Base-by-base conservation (phyloP, 2,329 filamentous ascomycete genomes). In the Mariannaea sp. region DNA sequence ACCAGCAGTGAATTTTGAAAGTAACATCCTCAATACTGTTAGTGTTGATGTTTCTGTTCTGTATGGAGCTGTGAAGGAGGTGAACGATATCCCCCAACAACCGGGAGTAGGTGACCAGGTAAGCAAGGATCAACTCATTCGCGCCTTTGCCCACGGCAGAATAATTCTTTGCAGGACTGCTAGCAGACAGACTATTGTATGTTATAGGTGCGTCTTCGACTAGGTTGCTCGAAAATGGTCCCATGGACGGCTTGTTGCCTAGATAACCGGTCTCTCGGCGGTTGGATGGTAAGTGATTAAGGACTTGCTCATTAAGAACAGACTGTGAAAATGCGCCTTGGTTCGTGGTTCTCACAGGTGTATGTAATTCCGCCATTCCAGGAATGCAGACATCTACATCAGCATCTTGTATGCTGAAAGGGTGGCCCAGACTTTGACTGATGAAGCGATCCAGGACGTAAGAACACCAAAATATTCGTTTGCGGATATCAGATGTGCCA, bases 401-500 rank as follows among this genome's bases (percentile, higher is more conserved):
- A 1, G 65, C 62, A 39, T 75, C 71, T 14, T 69, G 65, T 3
- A 75, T 63, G 2, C 66, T 66, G 4, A 69, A 60, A 1, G 72
- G 72, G 22, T 73, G 69, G 2, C 73, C 72, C 1, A 75, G 54
- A 2, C 68, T 64, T 47, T 73, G 70, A 16, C 67, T 70, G 10
- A 74, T 61, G 20, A 70, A 70, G 1, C 71, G 62, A 40, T 75
- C 73, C 1, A 75, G 53, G 1, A 72, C 66, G 39, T 75, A 75
- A 1, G 69, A 65, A 40, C 68, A 71, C 73, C 73, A 76, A 38
- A 75, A 69, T 5, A 75, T 68, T n/a, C 73, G 64, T 51, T 75
- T 73, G 12, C 73, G 67, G 16, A 75, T 71, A 10, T 70, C 65
- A 9, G 68, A 57, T 13, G 57, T 58, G 8, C 65, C 59, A 2